Percentiles rank a stretch among this genome's conserved stretches.
phyloP scores from a whole-genome alignment of 371 early-diverging fungal species.

The Thermomucor indicae-seudaticae region DNA sequence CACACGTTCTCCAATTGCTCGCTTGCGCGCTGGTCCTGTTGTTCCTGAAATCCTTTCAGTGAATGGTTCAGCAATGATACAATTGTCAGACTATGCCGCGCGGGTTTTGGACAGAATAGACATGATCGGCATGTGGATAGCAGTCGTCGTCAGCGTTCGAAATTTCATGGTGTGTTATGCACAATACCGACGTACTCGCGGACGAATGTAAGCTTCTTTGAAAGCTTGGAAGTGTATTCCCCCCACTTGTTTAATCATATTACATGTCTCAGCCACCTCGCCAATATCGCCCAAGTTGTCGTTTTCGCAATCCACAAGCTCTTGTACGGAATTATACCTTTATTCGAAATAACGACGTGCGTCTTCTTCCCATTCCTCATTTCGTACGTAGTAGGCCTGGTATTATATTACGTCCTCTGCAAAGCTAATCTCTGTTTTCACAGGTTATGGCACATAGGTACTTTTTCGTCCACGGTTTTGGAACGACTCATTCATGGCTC shows the following conservation, averaged over 20 bases:
- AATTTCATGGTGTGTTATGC: constrained; percentile 34
- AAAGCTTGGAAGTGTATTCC: neutral
- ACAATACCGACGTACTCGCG: constrained; percentile 38
- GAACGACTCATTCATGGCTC: neutral
- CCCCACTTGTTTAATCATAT: neutral
- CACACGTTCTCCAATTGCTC: too few species aligned
- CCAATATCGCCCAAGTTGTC: constrained; percentile 37
- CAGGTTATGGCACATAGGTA: constrained; percentile 39
- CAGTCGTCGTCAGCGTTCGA: constrained; percentile 27
- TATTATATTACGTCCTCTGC: too few species aligned
- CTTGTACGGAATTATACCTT: constrained; percentile 35
- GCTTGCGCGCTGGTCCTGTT: too few species aligned
- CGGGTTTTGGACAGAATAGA: constrained; percentile 39
- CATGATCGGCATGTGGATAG: constrained; percentile 44
- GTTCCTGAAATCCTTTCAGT: too few species aligned
- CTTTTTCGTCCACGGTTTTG: constrained; percentile 2
- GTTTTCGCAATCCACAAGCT: constrained; percentile 30
- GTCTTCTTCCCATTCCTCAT: constrained; percentile 41
- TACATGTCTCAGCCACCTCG: constrained; percentile 27
- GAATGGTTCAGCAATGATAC: too few species aligned
- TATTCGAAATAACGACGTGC: constrained; percentile 41
- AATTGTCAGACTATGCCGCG: constrained; percentile 28
- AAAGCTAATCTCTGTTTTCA: too few species aligned
- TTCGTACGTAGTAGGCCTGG: constrained; percentile 47
- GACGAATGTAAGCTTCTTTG: constrained; percentile 29